Base-by-base conservation (phyloP, 305 asterid genomes). In the Ilex paraguariensis region DNA sequence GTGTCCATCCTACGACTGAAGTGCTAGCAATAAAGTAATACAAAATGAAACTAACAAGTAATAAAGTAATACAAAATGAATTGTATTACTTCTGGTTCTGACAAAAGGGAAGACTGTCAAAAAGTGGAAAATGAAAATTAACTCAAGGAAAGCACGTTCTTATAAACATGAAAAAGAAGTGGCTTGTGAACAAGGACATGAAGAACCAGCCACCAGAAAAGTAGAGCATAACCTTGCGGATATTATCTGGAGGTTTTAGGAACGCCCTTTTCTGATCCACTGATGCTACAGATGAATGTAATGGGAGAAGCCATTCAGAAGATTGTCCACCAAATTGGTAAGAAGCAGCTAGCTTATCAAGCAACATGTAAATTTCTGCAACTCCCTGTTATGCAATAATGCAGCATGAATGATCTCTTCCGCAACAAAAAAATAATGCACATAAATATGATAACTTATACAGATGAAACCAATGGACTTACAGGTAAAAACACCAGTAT, bases 201-300 rank as follows among this genome's bases (percentile, higher is more conserved):
- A 12, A 49, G 9, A 52, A 52, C 56, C 12, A 16, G 31, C 56
- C 31, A 53, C 65, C 45, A 28, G 30, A 10, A 33, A 61, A 45
- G 56, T 60, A 69, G 65, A 65, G 55, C 61, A 63, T 33, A 75
- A 92, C 97, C 93, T 92, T 92, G 66, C 98, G 98, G 60, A 92
- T 82, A 70, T 78, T 87, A 61, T 78, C 85, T 63, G 96, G 89
- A 65, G 98, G 95, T 73, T 81, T 87, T 66, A 76, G 84, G 73
- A 92, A 92, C 75, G 84, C 98, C 81, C 81, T 92, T 77, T 79
- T 85, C 70, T 92, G 98, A 79, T 92, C 96, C 78, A 84, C 97
- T 39, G 96, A 84, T 73, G 96, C 89, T 62, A 92, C 77, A 59
- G 98, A 89, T 77, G 98, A 92, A 82, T 92, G 97, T 65, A 92